Conservation (phyloP, 2,329 filamentous ascomycete species). For the Trichoderma guizhouense region DNA sequence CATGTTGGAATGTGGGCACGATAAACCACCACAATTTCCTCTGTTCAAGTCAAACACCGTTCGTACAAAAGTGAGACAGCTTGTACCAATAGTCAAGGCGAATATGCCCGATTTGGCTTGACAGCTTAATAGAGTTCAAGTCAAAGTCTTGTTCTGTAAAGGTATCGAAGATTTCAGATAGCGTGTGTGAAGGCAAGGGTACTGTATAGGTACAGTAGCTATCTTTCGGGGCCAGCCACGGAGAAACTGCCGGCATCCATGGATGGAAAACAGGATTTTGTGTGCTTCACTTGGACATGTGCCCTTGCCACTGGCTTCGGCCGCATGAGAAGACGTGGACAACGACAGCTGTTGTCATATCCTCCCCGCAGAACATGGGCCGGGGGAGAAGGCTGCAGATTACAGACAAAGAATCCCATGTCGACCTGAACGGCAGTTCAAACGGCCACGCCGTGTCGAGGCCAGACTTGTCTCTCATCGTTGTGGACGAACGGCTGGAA, state of each 20-base stretch:
- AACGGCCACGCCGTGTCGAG: not conserved
- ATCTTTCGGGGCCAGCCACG: not conserved
- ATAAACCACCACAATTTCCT: slow-evolving; percentile 23
- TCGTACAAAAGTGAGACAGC: slow-evolving; percentile 28
- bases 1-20: slow-evolving; percentile 19
- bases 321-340: not conserved
- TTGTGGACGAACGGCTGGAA: not conserved
- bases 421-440: not conserved
- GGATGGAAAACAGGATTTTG: not conserved
- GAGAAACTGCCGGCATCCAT: not conserved
- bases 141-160: not conserved
- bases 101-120: not conserved
- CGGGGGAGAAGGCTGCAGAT: not conserved
- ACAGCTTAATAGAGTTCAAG: slow-evolving; percentile 13
- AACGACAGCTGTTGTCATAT: not conserved
- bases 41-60: slow-evolving; percentile 26
- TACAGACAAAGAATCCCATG: not conserved
- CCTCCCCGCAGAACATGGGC: not conserved
- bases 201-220: not conserved
- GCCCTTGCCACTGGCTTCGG: not conserved
- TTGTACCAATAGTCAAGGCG: slow-evolving; percentile 19
- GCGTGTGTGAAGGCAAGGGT: not conserved
- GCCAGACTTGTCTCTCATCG: not conserved
- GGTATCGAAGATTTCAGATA: not conserved
- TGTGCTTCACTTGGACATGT: not conserved